phyloP scores from a whole-genome alignment of 495 filamentous ascomycete genomes.

The Penicillium fimorum region DNA sequence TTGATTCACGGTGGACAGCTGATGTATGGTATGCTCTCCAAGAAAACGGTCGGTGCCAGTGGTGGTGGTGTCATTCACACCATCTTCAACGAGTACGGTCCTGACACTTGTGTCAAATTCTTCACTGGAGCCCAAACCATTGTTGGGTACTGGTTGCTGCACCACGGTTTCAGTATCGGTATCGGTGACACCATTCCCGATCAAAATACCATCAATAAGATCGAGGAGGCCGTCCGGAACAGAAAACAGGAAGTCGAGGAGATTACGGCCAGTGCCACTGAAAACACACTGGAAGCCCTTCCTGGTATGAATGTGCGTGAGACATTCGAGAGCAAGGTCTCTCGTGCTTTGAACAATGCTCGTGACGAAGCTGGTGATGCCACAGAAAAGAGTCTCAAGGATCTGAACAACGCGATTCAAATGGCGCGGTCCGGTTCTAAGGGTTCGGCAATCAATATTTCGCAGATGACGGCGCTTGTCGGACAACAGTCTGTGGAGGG shows the following conservation, averaged over 20 bases:
- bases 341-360: slow-evolving; percentile 86
- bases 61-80: slow-evolving; percentile 89
- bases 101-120: slow-evolving; percentile 81
- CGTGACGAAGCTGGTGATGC: slow-evolving; percentile 94
- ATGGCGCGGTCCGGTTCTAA: slow-evolving; percentile 98
- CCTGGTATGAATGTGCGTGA: slow-evolving; percentile 98
- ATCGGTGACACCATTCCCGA: slow-evolving; percentile 99
- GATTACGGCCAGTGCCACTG: slow-evolving; percentile 73
- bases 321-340: slow-evolving; percentile 95
- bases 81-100: slow-evolving; percentile 92
- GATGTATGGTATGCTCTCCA: slow-evolving; percentile 83
- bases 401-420: slow-evolving; percentile 89
- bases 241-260: slow-evolving; percentile 76
- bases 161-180: slow-evolving; percentile 96
- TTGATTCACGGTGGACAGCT: slow-evolving; percentile 84
- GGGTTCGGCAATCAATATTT: slow-evolving; percentile 97
- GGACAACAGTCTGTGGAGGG: slow-evolving; percentile 98
- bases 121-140: slow-evolving; percentile 93
- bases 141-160: slow-evolving; percentile 96
- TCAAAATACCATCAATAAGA: slow-evolving; percentile 70
- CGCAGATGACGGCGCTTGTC: slow-evolving; percentile 96
- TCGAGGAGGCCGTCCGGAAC: slow-evolving; percentile 71
- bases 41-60: slow-evolving; percentile 89
- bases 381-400: slow-evolving; percentile 88
- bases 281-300: slow-evolving; percentile 79